These are phyloP conservation scores for Aspergillus caelatus DNA, from an alignment of 2,329 filamentous ascomycete species.

Conservation along the genomic window DNA sequence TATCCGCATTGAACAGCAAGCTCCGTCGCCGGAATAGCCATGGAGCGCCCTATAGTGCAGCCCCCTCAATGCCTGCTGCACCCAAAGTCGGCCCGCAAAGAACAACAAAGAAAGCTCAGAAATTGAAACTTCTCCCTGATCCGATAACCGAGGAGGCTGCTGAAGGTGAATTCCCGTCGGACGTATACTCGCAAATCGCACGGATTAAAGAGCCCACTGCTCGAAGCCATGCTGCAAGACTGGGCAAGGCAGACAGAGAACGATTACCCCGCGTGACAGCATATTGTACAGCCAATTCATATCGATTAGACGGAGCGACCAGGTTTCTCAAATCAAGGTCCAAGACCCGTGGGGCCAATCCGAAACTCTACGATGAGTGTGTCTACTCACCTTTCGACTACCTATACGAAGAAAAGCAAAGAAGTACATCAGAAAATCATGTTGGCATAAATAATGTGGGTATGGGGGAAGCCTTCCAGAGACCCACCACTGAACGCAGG, in stretches of 20 bases:
- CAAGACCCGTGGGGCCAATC: slow-evolving; percentile 75
- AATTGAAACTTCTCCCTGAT: slow-evolving; percentile 94
- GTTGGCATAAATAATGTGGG: slow-evolving; percentile 40
- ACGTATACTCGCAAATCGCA: slow-evolving; percentile 97
- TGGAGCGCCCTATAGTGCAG: slow-evolving; percentile 57
- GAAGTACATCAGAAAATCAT: slow-evolving; percentile 39
- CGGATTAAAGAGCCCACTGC: slow-evolving; percentile 96
- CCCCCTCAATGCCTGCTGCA: slow-evolving; percentile 43
- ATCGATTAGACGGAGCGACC: slow-evolving; percentile 87
- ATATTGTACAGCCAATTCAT: slow-evolving; percentile 92
- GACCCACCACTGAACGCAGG: slow-evolving; percentile 61
- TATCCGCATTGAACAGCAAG: slow-evolving; percentile 84
- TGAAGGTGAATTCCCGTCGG: slow-evolving; percentile 89
- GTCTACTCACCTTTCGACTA: slow-evolving; percentile 96
- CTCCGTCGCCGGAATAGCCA: slow-evolving; percentile 84
- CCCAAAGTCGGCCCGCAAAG: slow-evolving; percentile 90
- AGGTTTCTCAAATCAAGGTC: slow-evolving; percentile 84
- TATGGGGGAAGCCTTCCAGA: slow-evolving; percentile 26
- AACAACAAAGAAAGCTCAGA: slow-evolving; percentile 93
- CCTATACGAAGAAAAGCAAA: slow-evolving; percentile 52
- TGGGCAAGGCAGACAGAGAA: slow-evolving; percentile 91
- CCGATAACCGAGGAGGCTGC: slow-evolving; percentile 77
- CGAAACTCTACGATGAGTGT: slow-evolving; percentile 95
- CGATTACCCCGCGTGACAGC: slow-evolving; percentile 88
- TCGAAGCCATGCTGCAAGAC: slow-evolving; percentile 82